These are phyloP conservation scores for Botrytis fabae DNA, from an alignment of 2,329 filamentous ascomycete genomes.

Conservation along the genomic window DNA sequence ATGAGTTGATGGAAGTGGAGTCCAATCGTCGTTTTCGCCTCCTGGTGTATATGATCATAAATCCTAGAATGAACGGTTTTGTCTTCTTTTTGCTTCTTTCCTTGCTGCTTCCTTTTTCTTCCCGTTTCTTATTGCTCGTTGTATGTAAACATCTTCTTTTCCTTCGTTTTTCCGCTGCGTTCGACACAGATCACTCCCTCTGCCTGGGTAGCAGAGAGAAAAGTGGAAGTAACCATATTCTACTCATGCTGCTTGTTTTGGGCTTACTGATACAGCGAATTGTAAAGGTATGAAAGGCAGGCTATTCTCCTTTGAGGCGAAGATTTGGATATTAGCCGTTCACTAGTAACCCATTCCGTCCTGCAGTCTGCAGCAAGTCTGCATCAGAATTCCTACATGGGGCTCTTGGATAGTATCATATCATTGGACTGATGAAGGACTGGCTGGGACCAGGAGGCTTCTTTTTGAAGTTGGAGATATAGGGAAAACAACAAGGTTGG, in stretches of 20 bases:
- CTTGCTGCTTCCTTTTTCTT: background rate
- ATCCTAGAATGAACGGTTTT: conserved; percentile 1
- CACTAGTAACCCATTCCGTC: conserved; percentile 2
- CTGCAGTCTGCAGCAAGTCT: background rate
- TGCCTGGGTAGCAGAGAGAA: background rate
- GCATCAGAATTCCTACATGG: conserved; percentile 27
- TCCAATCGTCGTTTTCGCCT: background rate
- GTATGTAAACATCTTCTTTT: background rate
- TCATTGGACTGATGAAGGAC: conserved; percentile 31
- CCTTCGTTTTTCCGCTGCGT: background rate
- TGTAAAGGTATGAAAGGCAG: background rate
- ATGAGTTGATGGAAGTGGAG: conserved; percentile 3
- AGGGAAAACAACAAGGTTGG: conserved; percentile 14
- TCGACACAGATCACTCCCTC: background rate
- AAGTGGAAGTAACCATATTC: conserved; percentile 1
- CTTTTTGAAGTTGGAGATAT: conserved; percentile 22
- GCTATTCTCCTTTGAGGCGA: conserved; percentile 3
- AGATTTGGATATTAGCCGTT: conserved; percentile 13
- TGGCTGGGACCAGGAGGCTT: conserved; percentile 13
- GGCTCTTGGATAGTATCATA: conserved; percentile 28
- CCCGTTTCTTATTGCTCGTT: background rate
- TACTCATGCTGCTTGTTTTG: background rate
- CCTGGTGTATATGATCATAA: background rate
- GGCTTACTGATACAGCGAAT: background rate
- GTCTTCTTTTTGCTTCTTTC: background rate